Evolutionary conservation across 2,329 filamentous ascomycete species (phyloP).

Genomic region (Alternaria brassicae): DNA sequence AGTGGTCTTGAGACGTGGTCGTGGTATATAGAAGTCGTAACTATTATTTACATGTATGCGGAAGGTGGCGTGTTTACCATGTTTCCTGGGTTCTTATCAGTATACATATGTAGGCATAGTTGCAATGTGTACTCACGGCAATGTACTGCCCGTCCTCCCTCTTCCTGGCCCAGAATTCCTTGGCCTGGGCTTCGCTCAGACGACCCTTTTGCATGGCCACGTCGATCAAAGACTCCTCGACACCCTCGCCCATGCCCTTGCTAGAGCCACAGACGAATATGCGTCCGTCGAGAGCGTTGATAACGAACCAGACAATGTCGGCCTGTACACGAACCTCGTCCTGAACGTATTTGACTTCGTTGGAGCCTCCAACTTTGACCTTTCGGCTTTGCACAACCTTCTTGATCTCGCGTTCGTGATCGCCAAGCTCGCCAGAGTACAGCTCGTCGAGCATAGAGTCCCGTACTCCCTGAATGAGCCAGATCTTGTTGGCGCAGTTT

Average conservation of each 20-base stretch:
- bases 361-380: slow-evolving; percentile 49
- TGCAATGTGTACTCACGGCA: slow-evolving; percentile 62
- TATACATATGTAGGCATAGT: neutral
- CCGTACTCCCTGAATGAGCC: slow-evolving; percentile 93
- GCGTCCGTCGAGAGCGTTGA: slow-evolving; percentile 93
- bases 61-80: slow-evolving; percentile 4
- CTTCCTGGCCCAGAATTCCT: slow-evolving; percentile 89
- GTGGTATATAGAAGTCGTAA: slow-evolving; percentile 1
- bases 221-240: slow-evolving; percentile 84
- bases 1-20: slow-evolving; percentile 9
- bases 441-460: slow-evolving; percentile 95
- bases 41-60: neutral
- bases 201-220: slow-evolving; percentile 94
- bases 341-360: slow-evolving; percentile 90
- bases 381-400: slow-evolving; percentile 61
- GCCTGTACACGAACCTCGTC: slow-evolving; percentile 91
- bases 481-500: slow-evolving; percentile 97
- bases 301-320: slow-evolving; percentile 97
- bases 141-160: slow-evolving; percentile 94
- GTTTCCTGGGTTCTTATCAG: slow-evolving; percentile 11
- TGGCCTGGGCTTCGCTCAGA: slow-evolving; percentile 79
- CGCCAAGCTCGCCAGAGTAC: slow-evolving; percentile 95
- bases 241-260: slow-evolving; percentile 97
- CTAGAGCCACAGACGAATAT: slow-evolving; percentile 96
- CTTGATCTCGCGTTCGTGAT: slow-evolving; percentile 57